Percentiles rank a stretch among this genome's conserved stretches.
These are phyloP conservation scores for Pythium chondricola DNA, from an alignment of 352 stramenopile genomes.

Conservation along the genomic window DNA sequence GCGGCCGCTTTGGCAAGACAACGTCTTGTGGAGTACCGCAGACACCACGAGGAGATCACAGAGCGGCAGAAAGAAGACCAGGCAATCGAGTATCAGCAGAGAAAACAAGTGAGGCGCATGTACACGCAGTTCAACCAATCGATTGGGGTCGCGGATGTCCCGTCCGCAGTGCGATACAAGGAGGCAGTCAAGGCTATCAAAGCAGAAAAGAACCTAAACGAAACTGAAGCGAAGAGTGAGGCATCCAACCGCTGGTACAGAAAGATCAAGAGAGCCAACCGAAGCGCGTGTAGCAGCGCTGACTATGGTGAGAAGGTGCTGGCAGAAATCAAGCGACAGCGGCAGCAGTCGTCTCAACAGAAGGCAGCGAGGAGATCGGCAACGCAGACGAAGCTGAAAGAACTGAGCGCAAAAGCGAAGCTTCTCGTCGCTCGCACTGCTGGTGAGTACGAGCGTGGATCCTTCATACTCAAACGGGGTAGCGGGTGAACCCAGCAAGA, in stretches of 20 bases:
- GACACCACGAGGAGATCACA: too few species aligned
- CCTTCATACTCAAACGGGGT: slow-evolving; percentile 29
- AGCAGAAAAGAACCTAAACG: not conserved
- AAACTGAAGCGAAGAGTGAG: slow-evolving; percentile 1
- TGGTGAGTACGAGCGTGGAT: slow-evolving; percentile 33
- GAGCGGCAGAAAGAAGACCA: not conserved
- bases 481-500: not conserved
- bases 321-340: slow-evolving; percentile 2
- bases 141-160: slow-evolving; percentile 32
- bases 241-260: slow-evolving; percentile 15
- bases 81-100: not conserved
- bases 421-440: slow-evolving; percentile 18
- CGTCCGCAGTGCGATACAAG: slow-evolving; percentile 28
- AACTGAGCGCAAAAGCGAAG: slow-evolving; percentile 23
- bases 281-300: not conserved
- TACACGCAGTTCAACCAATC: slow-evolving; percentile 29
- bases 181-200: slow-evolving; percentile 9
- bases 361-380: slow-evolving; percentile 1
- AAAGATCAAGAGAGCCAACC: slow-evolving; percentile 5
- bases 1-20: too few species aligned
- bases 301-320: slow-evolving; percentile 14
- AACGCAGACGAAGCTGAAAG: slow-evolving; percentile 16
- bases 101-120: slow-evolving; percentile 28
- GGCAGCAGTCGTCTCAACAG: not conserved
- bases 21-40: too few species aligned